Conservation (phyloP, 495 filamentous ascomycete genomes). For the Neurospora intermedia region DNA sequence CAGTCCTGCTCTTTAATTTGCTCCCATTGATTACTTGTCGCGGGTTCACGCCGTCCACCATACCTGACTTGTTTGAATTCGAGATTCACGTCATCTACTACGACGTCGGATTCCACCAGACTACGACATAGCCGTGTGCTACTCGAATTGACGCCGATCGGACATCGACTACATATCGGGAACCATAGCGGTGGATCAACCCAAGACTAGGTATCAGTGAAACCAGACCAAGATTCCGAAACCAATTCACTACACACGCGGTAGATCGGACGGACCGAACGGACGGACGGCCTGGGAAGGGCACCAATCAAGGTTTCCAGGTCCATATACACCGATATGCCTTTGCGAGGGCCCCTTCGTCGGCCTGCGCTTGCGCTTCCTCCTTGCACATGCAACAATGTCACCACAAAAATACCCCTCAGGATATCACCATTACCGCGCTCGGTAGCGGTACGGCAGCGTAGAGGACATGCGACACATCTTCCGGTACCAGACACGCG, state of each 20-base stretch:
- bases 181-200: background rate
- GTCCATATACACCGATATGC: background rate
- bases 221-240: background rate
- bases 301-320: background rate
- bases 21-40: background rate
- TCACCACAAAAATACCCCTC: background rate
- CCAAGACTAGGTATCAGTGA: background rate
- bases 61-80: background rate
- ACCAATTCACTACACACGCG: background rate
- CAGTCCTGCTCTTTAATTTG: background rate
- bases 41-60: background rate
- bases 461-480: background rate
- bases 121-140: background rate
- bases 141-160: background rate
- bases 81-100: background rate
- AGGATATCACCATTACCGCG: background rate
- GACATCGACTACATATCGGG: background rate
- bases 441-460: background rate
- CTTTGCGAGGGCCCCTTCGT: background rate
- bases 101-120: background rate
- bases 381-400: background rate
- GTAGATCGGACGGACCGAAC: background rate
- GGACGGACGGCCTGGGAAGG: background rate
- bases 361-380: background rate
- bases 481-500: conserved; percentile 11